Conservation (phyloP, 306 rosid genomes). For the Quillaja saponaria region DNA sequence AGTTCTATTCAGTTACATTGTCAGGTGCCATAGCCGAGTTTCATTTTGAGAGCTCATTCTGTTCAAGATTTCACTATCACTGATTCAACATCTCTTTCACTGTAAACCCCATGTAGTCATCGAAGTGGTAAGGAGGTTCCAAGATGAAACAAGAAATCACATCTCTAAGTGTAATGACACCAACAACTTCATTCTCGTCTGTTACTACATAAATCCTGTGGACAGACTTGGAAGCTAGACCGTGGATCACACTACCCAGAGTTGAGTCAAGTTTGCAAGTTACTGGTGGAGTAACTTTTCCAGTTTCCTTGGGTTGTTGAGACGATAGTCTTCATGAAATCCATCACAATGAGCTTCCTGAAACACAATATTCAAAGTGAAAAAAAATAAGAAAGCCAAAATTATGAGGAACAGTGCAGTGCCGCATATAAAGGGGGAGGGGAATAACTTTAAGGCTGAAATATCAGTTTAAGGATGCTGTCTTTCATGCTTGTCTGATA, state of each 20-base stretch:
- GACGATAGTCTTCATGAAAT: constrained; percentile 57
- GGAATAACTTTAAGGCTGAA: constrained; percentile 6
- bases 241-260: constrained; percentile 60
- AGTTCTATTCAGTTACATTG: constrained; percentile 25
- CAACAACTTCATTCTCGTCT: constrained; percentile 54
- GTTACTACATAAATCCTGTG: constrained; percentile 74
- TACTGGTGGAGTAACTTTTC: constrained; percentile 49
- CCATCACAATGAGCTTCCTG: constrained; percentile 76
- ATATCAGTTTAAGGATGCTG: no score
- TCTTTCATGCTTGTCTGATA: constrained; percentile 18
- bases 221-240: constrained; percentile 71
- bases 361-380: constrained; percentile 24
- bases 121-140: constrained; percentile 75
- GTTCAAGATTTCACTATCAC: constrained; percentile 33
- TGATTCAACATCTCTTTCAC: constrained; percentile 62
- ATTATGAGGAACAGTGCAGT: not conserved
- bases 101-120: constrained; percentile 58
- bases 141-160: constrained; percentile 83
- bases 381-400: constrained; percentile 6
- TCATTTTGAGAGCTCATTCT: constrained; percentile 17
- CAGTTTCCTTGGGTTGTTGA: constrained; percentile 41
- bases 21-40: constrained; percentile 26
- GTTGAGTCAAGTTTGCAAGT: constrained; percentile 69
- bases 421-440: constrained; percentile 6
- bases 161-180: constrained; percentile 87